Conservation (phyloP, 768 basidiomycete genomes). For the Termitomyces sp. region DNA sequence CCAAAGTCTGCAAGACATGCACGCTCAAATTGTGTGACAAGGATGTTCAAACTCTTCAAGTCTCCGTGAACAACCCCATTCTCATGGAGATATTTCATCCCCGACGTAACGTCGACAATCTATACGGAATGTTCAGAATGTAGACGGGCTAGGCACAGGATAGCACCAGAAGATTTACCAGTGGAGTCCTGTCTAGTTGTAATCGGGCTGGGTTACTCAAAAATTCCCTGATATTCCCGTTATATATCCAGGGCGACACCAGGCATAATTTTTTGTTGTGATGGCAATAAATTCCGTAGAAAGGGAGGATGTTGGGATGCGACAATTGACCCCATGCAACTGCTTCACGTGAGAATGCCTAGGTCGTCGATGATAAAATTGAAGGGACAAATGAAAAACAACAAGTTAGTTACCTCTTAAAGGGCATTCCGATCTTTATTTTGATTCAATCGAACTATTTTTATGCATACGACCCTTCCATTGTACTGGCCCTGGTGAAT, state of each 20-base stretch:
- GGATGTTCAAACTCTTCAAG: constrained; percentile 31
- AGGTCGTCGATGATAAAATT: constrained; percentile 1
- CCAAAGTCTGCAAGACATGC: constrained; percentile 47
- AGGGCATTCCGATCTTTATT: constrained; percentile 10
- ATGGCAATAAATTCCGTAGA: constrained; percentile 29
- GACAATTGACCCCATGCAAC: constrained; percentile 10
- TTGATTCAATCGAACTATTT: constrained; percentile 18
- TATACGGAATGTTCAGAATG: neutral
- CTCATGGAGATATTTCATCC: constrained; percentile 28
- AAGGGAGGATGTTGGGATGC: constrained; percentile 24
- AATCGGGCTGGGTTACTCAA: neutral
- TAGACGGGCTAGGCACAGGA: neutral
- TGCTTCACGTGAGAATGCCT: constrained; percentile 9
- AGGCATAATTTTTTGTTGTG: constrained; percentile 21
- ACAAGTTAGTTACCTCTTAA: constrained; percentile 15
- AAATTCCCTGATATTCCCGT: constrained; percentile 25
- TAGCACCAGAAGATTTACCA: neutral
- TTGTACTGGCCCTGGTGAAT: constrained; percentile 19
- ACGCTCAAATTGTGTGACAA: constrained; percentile 13
- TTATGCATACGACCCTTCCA: constrained; percentile 18
- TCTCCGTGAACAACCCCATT: constrained; percentile 37
- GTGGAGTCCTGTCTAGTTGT: constrained; percentile 4
- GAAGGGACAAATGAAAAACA: neutral
- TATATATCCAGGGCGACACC: constrained; percentile 33
- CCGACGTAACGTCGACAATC: constrained; percentile 24